Evolutionary conservation across 495 filamentous ascomycete species (phyloP).

Genomic region (Xylaria palmicola): DNA sequence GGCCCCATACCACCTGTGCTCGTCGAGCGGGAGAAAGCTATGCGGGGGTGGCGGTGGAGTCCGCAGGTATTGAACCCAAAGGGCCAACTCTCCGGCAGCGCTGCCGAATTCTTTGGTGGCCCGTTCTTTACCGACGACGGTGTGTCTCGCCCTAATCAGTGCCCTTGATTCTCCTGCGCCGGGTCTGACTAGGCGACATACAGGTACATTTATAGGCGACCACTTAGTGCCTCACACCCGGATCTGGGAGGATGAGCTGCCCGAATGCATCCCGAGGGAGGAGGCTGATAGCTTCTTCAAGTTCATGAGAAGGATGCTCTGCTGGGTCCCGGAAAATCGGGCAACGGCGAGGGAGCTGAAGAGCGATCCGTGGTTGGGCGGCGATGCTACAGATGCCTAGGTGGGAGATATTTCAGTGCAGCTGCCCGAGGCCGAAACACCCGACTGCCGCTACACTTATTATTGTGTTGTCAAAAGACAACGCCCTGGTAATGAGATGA

Average conservation of each 20-base stretch:
- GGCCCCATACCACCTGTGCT: conserved; percentile 34
- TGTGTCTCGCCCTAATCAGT: conserved; percentile 5
- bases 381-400: not conserved
- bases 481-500: no score
- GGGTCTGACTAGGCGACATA: conserved; percentile 1
- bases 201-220: conserved; percentile 18
- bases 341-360: conserved; percentile 40
- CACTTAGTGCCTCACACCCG: conserved; percentile 16
- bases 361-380: conserved; percentile 28
- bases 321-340: conserved; percentile 41
- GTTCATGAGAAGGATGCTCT: conserved; percentile 41
- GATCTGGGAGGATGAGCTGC: not conserved
- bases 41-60: conserved; percentile 17
- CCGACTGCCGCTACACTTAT: no score
- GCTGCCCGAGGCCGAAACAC: no score
- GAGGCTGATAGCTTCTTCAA: conserved; percentile 45
- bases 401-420: not conserved
- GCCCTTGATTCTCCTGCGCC: not conserved
- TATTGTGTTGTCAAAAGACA: no score
- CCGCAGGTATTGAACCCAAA: conserved; percentile 15
- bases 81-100: conserved; percentile 18
- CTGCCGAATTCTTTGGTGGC: conserved; percentile 24
- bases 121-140: conserved; percentile 28
- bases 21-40: conserved; percentile 21
- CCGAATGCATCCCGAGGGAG: conserved; percentile 27